phyloP scores from a whole-genome alignment of 208 protist species.

The Plasmodiophora brassicae region DNA sequence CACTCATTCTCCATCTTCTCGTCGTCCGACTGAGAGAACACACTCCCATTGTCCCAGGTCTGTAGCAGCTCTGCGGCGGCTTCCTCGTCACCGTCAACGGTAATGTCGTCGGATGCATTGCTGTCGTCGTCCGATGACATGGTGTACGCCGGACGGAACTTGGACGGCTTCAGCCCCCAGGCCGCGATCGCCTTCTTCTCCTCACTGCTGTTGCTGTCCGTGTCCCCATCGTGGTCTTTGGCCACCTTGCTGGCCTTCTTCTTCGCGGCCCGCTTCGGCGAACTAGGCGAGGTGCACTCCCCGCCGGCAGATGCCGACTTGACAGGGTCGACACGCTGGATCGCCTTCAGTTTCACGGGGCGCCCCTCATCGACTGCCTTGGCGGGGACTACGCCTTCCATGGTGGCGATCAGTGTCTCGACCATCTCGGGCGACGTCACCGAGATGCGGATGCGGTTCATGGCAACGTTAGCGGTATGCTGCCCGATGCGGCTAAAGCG shows the following conservation, averaged over 20 bases:
- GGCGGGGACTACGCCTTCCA: not conserved
- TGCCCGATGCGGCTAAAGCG: too few species aligned
- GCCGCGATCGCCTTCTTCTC: not conserved
- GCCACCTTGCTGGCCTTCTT: not conserved
- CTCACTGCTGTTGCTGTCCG: too few species aligned
- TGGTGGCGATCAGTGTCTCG: not conserved
- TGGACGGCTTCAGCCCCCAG: not conserved
- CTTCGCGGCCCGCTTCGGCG: not conserved
- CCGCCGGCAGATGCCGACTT: not conserved
- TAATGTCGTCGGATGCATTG: not conserved
- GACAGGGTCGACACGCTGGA: not conserved
- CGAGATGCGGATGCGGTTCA: too few species aligned
- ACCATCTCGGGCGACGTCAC: constrained; percentile 21
- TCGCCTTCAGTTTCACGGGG: not conserved
- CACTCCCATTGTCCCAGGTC: constrained; percentile 9
- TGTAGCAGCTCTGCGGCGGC: not conserved
- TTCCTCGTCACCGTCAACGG: not conserved
- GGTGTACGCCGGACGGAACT: not conserved
- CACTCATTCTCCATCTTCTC: not conserved
- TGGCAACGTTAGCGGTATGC: too few species aligned
- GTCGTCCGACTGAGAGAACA: not conserved
- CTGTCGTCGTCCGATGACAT: not conserved
- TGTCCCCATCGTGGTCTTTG: not conserved
- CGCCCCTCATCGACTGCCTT: not conserved
- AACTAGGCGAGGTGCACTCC: not conserved